Evolutionary conservation across 768 basidiomycete genomes (phyloP).

Genomic region (Atractiella rhizophila): DNA sequence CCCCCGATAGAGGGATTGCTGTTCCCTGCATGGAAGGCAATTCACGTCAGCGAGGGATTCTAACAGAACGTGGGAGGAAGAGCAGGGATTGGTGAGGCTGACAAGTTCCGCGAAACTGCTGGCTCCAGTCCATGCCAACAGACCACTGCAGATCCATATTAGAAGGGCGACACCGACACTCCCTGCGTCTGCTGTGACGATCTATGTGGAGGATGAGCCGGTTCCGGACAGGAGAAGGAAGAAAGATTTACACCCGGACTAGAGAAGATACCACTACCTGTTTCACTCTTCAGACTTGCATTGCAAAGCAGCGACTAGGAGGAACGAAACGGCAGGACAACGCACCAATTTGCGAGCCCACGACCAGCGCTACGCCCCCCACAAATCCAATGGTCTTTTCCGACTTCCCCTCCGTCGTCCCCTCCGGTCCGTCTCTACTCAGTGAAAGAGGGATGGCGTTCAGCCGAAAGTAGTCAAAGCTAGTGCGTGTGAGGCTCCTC

Average conservation of each 20-base stretch:
- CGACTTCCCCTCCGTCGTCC: too few species aligned
- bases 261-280: conserved; percentile 15
- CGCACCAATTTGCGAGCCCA: conserved; percentile 10
- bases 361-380: conserved; percentile 10
- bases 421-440: too few species aligned
- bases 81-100: too few species aligned
- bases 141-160: conserved; percentile 60
- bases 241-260: not conserved
- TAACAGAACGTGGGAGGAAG: too few species aligned
- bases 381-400: too few species aligned
- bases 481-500: too few species aligned
- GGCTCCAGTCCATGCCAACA: conserved; percentile 84
- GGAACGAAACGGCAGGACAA: too few species aligned
- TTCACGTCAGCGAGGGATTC: not conserved
- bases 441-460: too few species aligned
- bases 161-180: conserved; percentile 68
- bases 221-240: not conserved
- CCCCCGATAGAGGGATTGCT: conserved; percentile 43
- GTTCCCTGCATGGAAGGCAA: conserved; percentile 28
- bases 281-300: too few species aligned
- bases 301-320: too few species aligned
- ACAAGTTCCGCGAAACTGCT: conserved; percentile 15
- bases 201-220: conserved; percentile 43
- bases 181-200: conserved; percentile 64
- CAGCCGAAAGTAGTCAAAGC: too few species aligned